These are phyloP conservation scores for Sicyos baderoa DNA, from an alignment of 306 rosid genomes.

Conservation along the genomic window DNA sequence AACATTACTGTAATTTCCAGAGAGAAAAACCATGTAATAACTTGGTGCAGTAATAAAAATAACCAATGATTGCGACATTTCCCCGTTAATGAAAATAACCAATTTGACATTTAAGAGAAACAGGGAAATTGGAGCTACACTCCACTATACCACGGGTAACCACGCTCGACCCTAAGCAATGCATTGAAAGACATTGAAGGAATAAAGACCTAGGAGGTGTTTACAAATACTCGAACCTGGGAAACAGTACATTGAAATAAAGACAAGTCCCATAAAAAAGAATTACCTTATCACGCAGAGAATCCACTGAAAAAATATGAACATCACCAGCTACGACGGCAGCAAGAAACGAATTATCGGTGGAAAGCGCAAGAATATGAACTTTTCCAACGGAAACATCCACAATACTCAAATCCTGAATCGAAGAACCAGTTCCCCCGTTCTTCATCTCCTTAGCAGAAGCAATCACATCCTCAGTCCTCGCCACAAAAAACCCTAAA, in stretches of 20 bases:
- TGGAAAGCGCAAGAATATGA: conserved; percentile 51
- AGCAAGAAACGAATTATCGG: conserved; percentile 51
- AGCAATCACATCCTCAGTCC: conserved; percentile 57
- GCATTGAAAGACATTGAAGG: too few relatives aligned
- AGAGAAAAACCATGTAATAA: not conserved
- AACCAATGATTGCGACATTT: not conserved
- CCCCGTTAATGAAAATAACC: not conserved
- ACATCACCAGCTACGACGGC: conserved; percentile 39
- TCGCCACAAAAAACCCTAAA: conserved; percentile 64
- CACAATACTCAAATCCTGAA: conserved; percentile 49
- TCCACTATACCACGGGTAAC: too few relatives aligned
- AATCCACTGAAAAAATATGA: conserved; percentile 40
- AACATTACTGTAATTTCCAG: not conserved
- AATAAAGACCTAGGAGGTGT: too few relatives aligned
- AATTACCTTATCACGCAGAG: conserved; percentile 44
- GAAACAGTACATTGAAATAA: not conserved
- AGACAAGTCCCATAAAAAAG: not conserved
- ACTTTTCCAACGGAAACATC: conserved; percentile 56
- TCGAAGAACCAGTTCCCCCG: conserved; percentile 40
- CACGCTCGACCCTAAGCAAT: too few relatives aligned
- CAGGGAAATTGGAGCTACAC: too few relatives aligned
- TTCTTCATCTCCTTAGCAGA: conserved; percentile 47
- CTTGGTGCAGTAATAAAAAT: not conserved
- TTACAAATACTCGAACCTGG: too few relatives aligned
- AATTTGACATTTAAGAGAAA: not conserved